These are phyloP conservation scores for Backusella macrospora DNA, from an alignment of 192 early-diverging fungal species.

Conservation along the genomic window DNA sequence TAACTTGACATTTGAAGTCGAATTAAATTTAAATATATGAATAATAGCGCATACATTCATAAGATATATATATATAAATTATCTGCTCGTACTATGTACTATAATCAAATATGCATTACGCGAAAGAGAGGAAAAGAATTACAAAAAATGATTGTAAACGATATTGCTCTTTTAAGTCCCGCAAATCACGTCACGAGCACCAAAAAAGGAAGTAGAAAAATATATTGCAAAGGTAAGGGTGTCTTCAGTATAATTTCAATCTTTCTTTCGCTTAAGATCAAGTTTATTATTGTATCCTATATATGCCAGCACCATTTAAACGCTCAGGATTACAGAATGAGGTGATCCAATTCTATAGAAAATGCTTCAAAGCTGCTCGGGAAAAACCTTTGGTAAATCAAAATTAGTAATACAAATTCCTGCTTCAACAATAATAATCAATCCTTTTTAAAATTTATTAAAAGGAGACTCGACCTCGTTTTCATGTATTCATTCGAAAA, in stretches of 20 bases:
- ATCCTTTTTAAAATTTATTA: background rate
- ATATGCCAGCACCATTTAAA: slow-evolving; percentile 29
- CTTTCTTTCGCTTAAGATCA: background rate
- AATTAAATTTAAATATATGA: too few relatives aligned
- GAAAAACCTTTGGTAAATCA: slow-evolving; percentile 60
- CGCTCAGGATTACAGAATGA: slow-evolving; percentile 72
- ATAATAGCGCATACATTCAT: too few relatives aligned
- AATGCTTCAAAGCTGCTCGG: slow-evolving; percentile 67
- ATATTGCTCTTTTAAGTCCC: background rate
- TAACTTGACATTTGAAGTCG: too few relatives aligned
- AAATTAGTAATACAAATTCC: background rate
- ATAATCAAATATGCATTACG: too few relatives aligned
- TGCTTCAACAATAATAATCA: background rate
- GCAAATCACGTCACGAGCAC: background rate
- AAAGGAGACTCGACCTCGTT: slow-evolving; percentile 63
- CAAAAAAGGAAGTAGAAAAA: background rate
- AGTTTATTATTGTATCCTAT: background rate
- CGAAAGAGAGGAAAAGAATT: too few relatives aligned
- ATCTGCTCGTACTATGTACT: too few relatives aligned
- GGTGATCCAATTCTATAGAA: slow-evolving; percentile 66
- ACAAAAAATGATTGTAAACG: too few relatives aligned
- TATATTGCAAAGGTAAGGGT: background rate
- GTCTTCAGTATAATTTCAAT: background rate
- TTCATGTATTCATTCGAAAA: slow-evolving; percentile 66
- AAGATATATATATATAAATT: too few relatives aligned